A percentile compares a stretch with the other conserved stretches of the same genome.
Evolutionary conservation across 192 early-diverging fungal species (phyloP).

Genomic region (Rhizophagus clarus): DNA sequence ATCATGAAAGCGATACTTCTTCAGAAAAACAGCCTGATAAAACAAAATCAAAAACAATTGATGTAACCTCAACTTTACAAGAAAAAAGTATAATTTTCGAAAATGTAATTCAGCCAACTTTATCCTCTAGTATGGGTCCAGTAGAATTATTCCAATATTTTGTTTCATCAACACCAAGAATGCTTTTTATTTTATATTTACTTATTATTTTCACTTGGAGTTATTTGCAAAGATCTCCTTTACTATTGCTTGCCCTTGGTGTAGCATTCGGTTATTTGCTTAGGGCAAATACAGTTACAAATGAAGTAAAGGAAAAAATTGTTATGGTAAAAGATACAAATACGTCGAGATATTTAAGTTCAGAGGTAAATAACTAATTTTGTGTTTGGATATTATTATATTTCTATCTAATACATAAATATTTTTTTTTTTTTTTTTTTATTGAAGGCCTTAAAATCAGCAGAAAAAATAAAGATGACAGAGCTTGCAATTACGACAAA

Average conservation of each 20-base stretch:
- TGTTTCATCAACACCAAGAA: constrained; percentile 3
- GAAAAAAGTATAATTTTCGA: background rate
- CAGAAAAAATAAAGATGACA: background rate
- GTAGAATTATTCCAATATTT: background rate
- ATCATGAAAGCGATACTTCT: background rate
- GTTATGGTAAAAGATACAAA: background rate
- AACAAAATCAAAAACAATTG: background rate
- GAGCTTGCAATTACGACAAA: constrained; percentile 2
- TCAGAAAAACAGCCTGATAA: background rate
- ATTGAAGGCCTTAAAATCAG: background rate
- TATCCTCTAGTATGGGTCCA: background rate
- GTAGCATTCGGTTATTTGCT: background rate
- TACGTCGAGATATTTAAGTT: background rate
- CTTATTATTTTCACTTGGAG: constrained; percentile 12
- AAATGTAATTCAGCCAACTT: background rate
- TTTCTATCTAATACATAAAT: too few species aligned
- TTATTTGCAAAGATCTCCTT: constrained; percentile 13
- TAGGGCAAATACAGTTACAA: background rate
- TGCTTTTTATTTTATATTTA: constrained; percentile 14
- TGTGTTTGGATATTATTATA: too few species aligned
- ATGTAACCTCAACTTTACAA: background rate
- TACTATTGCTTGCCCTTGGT: background rate
- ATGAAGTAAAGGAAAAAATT: background rate
- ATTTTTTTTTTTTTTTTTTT: too few species aligned
- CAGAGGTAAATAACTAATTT: background rate